Evolutionary conservation across 2,329 filamentous ascomycete species (phyloP).

Genomic region (Neoscytalidium dimidiatum): DNA sequence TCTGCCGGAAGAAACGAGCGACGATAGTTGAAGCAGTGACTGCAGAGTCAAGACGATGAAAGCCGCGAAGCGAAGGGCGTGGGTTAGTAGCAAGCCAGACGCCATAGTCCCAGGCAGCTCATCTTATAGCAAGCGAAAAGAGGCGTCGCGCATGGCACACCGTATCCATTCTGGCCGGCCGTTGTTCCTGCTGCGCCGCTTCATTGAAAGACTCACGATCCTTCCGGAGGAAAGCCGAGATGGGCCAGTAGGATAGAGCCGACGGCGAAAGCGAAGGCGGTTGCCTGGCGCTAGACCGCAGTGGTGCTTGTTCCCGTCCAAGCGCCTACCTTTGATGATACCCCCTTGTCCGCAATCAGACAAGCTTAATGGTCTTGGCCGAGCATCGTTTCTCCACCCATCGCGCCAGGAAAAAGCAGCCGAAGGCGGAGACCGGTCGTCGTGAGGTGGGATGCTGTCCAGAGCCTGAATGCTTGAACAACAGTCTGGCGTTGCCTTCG

Average conservation of each 20-base stretch:
- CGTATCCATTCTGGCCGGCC: background rate
- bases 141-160: background rate
- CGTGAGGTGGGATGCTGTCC: too few species aligned
- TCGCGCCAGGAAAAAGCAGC: too few species aligned
- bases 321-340: background rate
- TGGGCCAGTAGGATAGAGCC: background rate
- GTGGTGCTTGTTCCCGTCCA: background rate
- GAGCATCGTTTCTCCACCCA: background rate
- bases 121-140: constrained; percentile 1
- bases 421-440: too few species aligned
- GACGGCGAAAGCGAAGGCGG: background rate
- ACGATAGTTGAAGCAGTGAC: background rate
- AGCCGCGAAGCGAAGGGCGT: background rate
- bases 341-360: background rate
- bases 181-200: background rate
- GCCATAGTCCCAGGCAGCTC: background rate
- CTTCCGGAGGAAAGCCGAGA: background rate
- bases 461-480: background rate
- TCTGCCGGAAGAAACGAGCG: background rate
- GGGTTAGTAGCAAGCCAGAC: background rate
- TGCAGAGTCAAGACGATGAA: background rate
- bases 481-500: background rate
- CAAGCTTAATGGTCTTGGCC: background rate
- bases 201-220: background rate
- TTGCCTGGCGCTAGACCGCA: background rate